A percentile compares a stretch with the other conserved stretches of the same genome.
Evolutionary conservation across 352 stramenopile species (phyloP).

Genomic region (Globisporangium carolinianum): DNA sequence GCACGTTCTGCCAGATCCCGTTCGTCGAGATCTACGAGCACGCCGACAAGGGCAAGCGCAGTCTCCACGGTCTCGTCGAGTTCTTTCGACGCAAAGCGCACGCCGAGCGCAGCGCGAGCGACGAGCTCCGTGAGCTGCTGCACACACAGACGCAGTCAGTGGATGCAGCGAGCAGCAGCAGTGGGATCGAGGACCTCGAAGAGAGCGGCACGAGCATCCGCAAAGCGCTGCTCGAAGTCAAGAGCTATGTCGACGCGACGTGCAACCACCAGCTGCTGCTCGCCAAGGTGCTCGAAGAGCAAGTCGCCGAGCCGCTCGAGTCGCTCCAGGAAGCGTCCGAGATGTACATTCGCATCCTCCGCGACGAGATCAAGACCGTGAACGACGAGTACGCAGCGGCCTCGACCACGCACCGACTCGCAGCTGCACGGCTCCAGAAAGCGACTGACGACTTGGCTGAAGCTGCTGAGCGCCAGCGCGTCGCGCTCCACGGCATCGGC

Average conservation of each 20-base stretch:
- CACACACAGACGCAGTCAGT: conserved; percentile 11
- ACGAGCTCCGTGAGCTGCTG: conserved; percentile 53
- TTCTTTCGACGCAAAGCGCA: conserved; percentile 70
- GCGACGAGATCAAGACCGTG: conserved; percentile 69
- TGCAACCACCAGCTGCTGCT: conserved; percentile 68
- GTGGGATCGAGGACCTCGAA: conserved; percentile 53
- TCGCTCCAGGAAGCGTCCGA: conserved; percentile 71
- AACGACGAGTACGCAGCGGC: conserved; percentile 62
- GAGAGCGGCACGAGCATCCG: conserved; percentile 59
- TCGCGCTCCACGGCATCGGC: conserved; percentile 71
- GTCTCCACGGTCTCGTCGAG: conserved; percentile 55
- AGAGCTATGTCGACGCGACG: conserved; percentile 49
- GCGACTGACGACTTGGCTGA: conserved; percentile 40
- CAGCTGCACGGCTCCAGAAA: conserved; percentile 25
- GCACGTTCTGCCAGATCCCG: conserved; percentile 84
- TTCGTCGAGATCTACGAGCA: conserved; percentile 76
- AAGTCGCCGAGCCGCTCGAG: conserved; percentile 69
- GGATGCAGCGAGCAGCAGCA: neutral
- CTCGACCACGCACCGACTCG: conserved; percentile 25
- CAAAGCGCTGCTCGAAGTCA: conserved; percentile 50
- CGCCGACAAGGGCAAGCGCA: conserved; percentile 69
- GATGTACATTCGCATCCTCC: conserved; percentile 73
- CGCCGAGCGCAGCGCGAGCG: conserved; percentile 48
- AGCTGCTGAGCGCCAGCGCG: conserved; percentile 47
- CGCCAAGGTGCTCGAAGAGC: conserved; percentile 74